These are phyloP conservation scores for Quercus rubra DNA, from an alignment of 306 rosid species.

Conservation along the genomic window DNA sequence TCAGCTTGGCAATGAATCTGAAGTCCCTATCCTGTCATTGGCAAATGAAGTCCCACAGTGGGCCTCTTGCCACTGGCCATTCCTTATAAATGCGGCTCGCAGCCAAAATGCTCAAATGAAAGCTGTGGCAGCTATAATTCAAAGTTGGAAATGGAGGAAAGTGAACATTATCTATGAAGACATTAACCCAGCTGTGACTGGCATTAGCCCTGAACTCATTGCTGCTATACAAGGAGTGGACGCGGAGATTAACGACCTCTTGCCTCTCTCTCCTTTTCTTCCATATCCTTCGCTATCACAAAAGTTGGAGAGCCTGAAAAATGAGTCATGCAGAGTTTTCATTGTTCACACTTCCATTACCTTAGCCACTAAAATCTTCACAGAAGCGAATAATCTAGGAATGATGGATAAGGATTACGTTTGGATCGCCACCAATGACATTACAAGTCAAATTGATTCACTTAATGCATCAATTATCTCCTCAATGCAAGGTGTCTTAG, in stretches of 20 bases:
- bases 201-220: background rate
- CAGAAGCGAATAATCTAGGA: background rate
- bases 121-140: slow-evolving; percentile 18
- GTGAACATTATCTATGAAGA: slow-evolving; percentile 24
- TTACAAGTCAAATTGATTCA: background rate
- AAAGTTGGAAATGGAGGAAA: slow-evolving; percentile 18
- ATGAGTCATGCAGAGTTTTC: slow-evolving; percentile 5
- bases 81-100: slow-evolving; percentile 12
- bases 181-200: background rate
- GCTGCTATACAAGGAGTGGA: slow-evolving; percentile 3
- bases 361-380: background rate
- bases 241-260: background rate
- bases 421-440: background rate
- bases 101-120: slow-evolving; percentile 7
- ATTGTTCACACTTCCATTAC: slow-evolving; percentile 9
- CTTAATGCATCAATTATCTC: background rate
- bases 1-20: background rate
- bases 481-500: slow-evolving; percentile 2
- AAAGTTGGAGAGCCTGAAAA: background rate
- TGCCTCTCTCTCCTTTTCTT: background rate
- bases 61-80: background rate
- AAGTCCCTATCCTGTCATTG: slow-evolving; percentile 8
- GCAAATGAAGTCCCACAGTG: slow-evolving; percentile 2
- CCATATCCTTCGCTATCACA: background rate
- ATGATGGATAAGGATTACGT: background rate